Conservation (phyloP, 2,329 filamentous ascomycete species). For the Graphiopsis chlorocephala region DNA sequence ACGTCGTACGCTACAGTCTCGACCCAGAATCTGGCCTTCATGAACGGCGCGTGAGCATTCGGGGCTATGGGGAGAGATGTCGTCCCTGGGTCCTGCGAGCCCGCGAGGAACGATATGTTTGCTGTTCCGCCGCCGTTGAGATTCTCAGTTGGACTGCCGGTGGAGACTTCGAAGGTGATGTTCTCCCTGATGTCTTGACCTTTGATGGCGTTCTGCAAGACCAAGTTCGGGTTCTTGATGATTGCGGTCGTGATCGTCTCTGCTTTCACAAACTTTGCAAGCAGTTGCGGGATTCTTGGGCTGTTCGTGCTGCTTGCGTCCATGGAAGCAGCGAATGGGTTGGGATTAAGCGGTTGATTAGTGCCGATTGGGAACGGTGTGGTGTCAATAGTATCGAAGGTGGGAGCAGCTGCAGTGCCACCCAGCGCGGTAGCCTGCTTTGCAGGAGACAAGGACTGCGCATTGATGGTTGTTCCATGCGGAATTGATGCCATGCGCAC, state of each 20-base stretch:
- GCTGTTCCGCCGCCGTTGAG: constrained; percentile 33
- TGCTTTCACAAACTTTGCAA: not conserved
- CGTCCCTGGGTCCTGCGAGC: not conserved
- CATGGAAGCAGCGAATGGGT: not conserved
- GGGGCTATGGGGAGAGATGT: constrained; percentile 16
- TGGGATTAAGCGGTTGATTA: not conserved
- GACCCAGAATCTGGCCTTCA: constrained; percentile 35
- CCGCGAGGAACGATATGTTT: constrained; percentile 33
- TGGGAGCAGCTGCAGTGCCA: not conserved
- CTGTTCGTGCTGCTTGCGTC: not conserved
- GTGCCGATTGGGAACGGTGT: constrained; percentile 3
- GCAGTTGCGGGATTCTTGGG: not conserved
- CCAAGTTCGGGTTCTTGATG: constrained; percentile 31
- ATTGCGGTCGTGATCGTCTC: constrained; percentile 20
- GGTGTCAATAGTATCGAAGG: not conserved
- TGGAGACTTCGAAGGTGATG: constrained; percentile 32
- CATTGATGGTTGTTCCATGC: constrained; percentile 46
- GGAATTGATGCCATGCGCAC: constrained; percentile 44
- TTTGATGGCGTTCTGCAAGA: constrained; percentile 32
- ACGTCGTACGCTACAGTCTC: constrained; percentile 27
- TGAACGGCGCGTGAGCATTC: constrained; percentile 29
- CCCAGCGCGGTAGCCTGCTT: not conserved
- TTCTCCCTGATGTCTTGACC: constrained; percentile 31
- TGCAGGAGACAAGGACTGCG: constrained; percentile 31
- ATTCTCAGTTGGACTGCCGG: constrained; percentile 4